phyloP scores from a whole-genome alignment of 345 rosid genomes.

The Populus pruinosa region DNA sequence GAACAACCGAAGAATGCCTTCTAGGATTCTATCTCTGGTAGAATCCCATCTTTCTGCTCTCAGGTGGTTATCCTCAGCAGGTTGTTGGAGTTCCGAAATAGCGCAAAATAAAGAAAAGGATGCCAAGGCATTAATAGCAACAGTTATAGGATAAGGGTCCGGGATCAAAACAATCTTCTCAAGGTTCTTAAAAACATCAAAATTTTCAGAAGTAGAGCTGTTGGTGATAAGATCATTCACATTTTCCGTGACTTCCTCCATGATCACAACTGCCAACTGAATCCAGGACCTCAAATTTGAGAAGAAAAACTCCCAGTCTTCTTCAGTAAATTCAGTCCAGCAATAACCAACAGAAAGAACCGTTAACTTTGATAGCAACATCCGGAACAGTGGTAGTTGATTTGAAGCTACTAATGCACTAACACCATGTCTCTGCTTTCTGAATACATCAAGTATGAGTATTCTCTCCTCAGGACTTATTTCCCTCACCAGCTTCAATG shows the following conservation, averaged over 20 bases:
- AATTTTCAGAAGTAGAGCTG: slow-evolving; percentile 38
- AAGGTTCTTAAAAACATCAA: slow-evolving; percentile 45
- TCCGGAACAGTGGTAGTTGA: slow-evolving; percentile 50
- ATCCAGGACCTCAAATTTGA: slow-evolving; percentile 61
- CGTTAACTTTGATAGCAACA: slow-evolving; percentile 62
- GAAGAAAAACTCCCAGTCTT: slow-evolving; percentile 84
- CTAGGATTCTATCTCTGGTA: slow-evolving; percentile 58
- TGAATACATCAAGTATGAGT: slow-evolving; percentile 69
- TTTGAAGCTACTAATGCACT: slow-evolving; percentile 35
- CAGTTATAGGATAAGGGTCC: slow-evolving; percentile 44
- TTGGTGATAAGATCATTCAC: slow-evolving; percentile 52
- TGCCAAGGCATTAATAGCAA: slow-evolving; percentile 64
- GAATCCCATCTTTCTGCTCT: slow-evolving; percentile 52
- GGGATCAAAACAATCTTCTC: slow-evolving; percentile 48
- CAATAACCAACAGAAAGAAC: slow-evolving; percentile 75
- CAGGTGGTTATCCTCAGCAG: slow-evolving; percentile 33
- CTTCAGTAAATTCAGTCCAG: slow-evolving; percentile 69
- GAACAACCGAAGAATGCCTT: slow-evolving; percentile 80
- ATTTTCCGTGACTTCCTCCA: slow-evolving; percentile 86
- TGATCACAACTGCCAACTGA: slow-evolving; percentile 79
- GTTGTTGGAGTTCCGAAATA: slow-evolving; percentile 31
- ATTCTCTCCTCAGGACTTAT: slow-evolving; percentile 53
- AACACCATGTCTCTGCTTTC: slow-evolving; percentile 61
- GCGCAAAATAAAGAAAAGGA: slow-evolving; percentile 56
- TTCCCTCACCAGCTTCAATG: slow-evolving; percentile 50